Percentiles rank a stretch among this genome's conserved stretches.
Evolutionary conservation across 2,329 filamentous ascomycete species (phyloP).

Genomic region (Metarhizium guizhouense): DNA sequence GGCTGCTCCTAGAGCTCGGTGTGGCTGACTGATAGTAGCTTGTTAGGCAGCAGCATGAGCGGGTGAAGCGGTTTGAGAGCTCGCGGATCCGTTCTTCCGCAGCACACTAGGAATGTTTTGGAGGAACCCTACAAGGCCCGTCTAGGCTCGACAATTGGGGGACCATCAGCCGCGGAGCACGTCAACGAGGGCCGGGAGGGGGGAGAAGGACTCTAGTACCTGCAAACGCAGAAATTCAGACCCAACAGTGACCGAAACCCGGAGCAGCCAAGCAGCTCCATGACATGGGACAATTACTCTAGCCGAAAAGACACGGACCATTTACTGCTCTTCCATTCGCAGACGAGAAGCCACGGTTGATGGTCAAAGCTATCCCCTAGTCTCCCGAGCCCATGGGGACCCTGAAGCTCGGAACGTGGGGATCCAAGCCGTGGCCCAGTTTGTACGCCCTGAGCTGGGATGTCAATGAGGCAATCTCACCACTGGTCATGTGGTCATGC

Average conservation of each 20-base stretch:
- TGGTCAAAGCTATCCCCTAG: neutral
- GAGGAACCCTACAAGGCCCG: neutral
- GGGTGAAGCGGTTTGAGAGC: neutral
- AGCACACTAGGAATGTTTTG: neutral
- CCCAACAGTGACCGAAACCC: neutral
- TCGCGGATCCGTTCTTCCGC: neutral
- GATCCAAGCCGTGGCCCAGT: neutral
- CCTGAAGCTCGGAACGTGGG: conserved; percentile 3
- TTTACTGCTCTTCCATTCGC: neutral
- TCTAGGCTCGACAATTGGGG: neutral
- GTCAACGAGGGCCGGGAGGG: neutral
- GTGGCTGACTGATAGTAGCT: neutral
- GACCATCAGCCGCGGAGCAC: neutral
- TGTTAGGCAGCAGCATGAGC: neutral
- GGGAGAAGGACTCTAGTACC: too few relatives aligned
- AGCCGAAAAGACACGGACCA: neutral
- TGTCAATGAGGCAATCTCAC: conserved; percentile 7
- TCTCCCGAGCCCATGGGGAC: conserved; percentile 1
- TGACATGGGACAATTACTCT: neutral
- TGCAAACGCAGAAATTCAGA: neutral
- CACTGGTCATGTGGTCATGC: conserved; percentile 9
- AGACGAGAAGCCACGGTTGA: neutral
- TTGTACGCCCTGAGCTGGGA: neutral
- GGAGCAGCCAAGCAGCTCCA: neutral
- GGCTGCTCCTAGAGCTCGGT: neutral